Evolutionary conservation across 257 asterid genomes (phyloP).

Genomic region (Gentiana dahurica): DNA sequence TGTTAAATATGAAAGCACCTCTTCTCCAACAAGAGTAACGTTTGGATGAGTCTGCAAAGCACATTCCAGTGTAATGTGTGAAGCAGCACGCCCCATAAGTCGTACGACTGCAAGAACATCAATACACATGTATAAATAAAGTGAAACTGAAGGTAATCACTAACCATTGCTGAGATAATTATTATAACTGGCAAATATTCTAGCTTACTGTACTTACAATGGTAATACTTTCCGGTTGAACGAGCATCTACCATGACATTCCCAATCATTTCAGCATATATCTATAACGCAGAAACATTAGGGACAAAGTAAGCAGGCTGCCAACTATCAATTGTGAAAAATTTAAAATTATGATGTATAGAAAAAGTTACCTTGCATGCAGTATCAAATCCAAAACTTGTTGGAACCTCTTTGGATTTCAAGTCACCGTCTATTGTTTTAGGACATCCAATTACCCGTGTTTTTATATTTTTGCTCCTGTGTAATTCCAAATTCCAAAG

Average conservation of each 20-base stretch:
- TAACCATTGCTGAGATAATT: background rate
- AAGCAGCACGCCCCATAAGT: conserved; percentile 99
- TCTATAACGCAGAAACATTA: conserved; percentile 31
- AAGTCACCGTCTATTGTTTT: conserved; percentile 98
- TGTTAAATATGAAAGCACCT: conserved; percentile 34
- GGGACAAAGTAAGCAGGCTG: background rate
- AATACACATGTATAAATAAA: background rate
- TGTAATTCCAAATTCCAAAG: conserved; percentile 12
- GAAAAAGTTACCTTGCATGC: conserved; percentile 87
- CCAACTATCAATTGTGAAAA: background rate
- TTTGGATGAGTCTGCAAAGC: conserved; percentile 98
- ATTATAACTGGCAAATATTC: background rate
- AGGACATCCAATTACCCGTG: conserved; percentile 95
- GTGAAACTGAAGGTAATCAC: background rate
- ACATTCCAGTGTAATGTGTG: conserved; percentile 96
- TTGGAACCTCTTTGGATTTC: conserved; percentile 89
- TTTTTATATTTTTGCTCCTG: conserved; percentile 82
- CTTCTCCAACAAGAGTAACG: conserved; percentile 92
- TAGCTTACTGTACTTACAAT: conserved; percentile 46
- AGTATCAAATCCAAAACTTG: conserved; percentile 96
- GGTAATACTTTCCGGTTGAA: conserved; percentile 97
- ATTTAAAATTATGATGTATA: background rate
- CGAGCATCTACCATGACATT: conserved; percentile 95
- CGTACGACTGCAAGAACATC: conserved; percentile 62
- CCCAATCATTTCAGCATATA: conserved; percentile 94